Base-by-base conservation (phyloP, 2,329 filamentous ascomycete species). In the Plectosphaerella plurivora region DNA sequence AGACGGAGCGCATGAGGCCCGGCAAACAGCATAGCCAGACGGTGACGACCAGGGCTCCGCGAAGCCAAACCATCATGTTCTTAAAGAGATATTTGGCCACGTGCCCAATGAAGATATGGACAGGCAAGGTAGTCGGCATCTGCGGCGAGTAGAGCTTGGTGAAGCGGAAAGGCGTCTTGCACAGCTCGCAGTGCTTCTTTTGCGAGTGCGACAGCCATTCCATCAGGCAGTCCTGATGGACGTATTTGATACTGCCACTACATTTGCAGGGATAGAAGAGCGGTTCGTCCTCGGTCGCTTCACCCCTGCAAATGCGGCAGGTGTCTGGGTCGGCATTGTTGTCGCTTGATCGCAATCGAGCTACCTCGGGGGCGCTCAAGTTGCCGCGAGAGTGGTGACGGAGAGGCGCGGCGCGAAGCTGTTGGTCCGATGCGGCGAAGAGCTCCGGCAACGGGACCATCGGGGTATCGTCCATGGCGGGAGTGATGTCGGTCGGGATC, bases 111-210 rank as follows among this genome's bases (percentile, higher is more conserved):
- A 99, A 97, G 56, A 99, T 78, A 47, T 87, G 81, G 41, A 86
- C 79, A 0, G 95, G 94, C 14, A 99, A 79, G 12, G 82, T 84
- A 57, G 83, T 82, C 2, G 94, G 95, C 94, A 99, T 99, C 65
- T 92, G 83, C 4, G 91, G 91, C 56, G 92, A 86, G 74, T 99
- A 99, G 39, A 99, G 82, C 72, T 99, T 99, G 50, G 94, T 99
- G 75, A 99, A 99, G 55, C 91, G 89, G 66, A 97, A 99, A 0
- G 92, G 87, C 3, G 94, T 99, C 75, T 99, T 99, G 84, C 94
- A 99, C 36, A 99, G 85, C 75, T 99, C 94, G 78, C 95, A 99
- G 76, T 99, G 89, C 71, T 97, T 97, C 82, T 99, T 99, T 68
- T 99, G 92, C 2, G 94, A 97, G 70, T 99, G 95, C 48, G 91